Percentiles rank a stretch among this genome's conserved stretches.
Conservation (phyloP, 192 early-diverging fungal genomes). For the Chytriomyces sp. region DNA sequence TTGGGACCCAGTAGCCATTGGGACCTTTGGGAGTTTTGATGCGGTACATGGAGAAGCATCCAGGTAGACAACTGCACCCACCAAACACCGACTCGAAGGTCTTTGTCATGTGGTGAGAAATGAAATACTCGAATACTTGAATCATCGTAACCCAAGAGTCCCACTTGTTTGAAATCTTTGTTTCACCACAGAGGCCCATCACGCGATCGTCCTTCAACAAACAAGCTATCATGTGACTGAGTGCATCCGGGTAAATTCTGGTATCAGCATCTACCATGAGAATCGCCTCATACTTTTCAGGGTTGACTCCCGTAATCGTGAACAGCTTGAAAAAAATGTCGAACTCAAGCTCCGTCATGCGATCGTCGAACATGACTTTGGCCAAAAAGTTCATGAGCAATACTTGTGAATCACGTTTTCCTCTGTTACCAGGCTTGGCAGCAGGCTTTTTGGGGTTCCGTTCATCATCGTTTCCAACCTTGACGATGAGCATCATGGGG, state of each 20-base stretch:
- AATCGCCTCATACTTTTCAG: constrained; percentile 67
- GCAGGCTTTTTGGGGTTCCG: constrained; percentile 33
- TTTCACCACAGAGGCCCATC: constrained; percentile 93
- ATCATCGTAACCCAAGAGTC: constrained; percentile 89
- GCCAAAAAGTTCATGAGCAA: constrained; percentile 94
- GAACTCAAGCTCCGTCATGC: constrained; percentile 88
- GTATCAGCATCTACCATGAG: constrained; percentile 91
- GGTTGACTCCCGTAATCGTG: constrained; percentile 77
- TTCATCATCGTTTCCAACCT: constrained; percentile 52
- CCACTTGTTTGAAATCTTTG: constrained; percentile 90
- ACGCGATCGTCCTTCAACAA: constrained; percentile 83
- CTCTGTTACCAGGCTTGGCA: constrained; percentile 65
- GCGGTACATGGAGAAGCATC: constrained; percentile 95
- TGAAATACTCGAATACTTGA: constrained; percentile 97
- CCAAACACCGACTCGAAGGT: constrained; percentile 97
- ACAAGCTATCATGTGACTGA: constrained; percentile 53
- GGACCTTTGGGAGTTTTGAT: constrained; percentile 71
- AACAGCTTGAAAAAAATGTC: constrained; percentile 88
- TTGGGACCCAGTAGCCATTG: constrained; percentile 63
- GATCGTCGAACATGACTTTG: constrained; percentile 83
- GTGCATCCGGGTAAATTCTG: constrained; percentile 48
- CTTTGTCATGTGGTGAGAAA: constrained; percentile 93
- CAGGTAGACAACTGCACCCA: constrained; percentile 93
- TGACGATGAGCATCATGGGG: constrained; percentile 55
- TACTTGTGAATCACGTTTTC: constrained; percentile 97